Evolutionary conservation across 768 basidiomycete species (phyloP).

Genomic region (Lepiota venenata): DNA sequence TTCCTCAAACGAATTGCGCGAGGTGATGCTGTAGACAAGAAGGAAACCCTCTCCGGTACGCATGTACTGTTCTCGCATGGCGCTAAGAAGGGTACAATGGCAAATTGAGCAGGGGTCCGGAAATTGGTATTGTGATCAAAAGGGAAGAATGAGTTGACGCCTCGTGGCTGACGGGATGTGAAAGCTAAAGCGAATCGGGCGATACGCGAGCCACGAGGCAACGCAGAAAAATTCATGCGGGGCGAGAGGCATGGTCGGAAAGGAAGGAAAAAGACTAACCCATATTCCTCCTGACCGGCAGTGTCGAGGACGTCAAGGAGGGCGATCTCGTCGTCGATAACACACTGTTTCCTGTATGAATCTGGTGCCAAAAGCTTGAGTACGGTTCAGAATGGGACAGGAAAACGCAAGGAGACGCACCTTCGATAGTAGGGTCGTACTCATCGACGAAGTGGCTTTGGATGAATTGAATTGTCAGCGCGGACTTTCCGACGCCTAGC

Average conservation of each 20-base stretch:
- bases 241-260: neutral
- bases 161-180: slow-evolving; percentile 16
- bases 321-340: slow-evolving; percentile 98
- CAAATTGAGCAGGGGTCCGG: slow-evolving; percentile 9
- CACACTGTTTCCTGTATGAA: slow-evolving; percentile 95
- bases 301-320: slow-evolving; percentile 96
- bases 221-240: slow-evolving; percentile 4
- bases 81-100: slow-evolving; percentile 41
- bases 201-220: slow-evolving; percentile 11
- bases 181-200: slow-evolving; percentile 6
- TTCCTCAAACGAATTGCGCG: slow-evolving; percentile 95
- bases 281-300: slow-evolving; percentile 97
- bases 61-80: slow-evolving; percentile 99
- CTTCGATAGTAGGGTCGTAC: slow-evolving; percentile 95
- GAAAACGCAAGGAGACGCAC: slow-evolving; percentile 31
- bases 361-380: slow-evolving; percentile 43
- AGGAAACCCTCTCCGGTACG: slow-evolving; percentile 97
- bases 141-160: slow-evolving; percentile 9
- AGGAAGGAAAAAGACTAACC: slow-evolving; percentile 46
- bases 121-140: slow-evolving; percentile 2
- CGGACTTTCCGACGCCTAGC: slow-evolving; percentile 66
- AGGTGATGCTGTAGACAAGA: slow-evolving; percentile 98
- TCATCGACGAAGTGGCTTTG: slow-evolving; percentile 93
- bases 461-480: slow-evolving; percentile 97
- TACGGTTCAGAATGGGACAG: neutral